Percentiles rank a stretch among this genome's conserved stretches.
These are phyloP conservation scores for Leishmania amazonensis DNA, from an alignment of 208 protist genomes.

Conservation along the genomic window DNA sequence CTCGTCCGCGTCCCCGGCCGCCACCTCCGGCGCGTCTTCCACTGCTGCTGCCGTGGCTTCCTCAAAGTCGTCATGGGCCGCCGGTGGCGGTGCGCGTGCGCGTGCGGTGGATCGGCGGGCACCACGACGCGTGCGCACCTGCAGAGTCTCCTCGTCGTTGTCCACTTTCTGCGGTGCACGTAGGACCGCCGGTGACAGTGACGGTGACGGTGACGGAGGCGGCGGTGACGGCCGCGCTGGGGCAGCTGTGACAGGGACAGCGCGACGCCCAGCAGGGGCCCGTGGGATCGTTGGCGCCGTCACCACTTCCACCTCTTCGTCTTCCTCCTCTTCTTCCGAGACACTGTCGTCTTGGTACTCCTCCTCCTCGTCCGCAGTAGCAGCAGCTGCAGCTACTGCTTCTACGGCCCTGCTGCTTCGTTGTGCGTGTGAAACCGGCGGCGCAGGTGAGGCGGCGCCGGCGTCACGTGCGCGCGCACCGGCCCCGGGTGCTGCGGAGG, in stretches of 20 bases:
- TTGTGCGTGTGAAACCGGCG: background rate
- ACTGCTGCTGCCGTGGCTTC: background rate
- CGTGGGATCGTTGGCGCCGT: background rate
- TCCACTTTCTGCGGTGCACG: constrained; percentile 2
- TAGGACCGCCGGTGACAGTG: background rate
- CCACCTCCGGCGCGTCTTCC: background rate
- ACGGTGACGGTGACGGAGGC: background rate
- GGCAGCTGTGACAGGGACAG: constrained; percentile 2
- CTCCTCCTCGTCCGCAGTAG: background rate
- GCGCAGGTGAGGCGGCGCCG: background rate
- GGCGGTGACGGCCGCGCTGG: background rate
- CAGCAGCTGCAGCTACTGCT: background rate
- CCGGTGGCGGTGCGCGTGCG: constrained; percentile 6
- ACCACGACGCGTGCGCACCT: constrained; percentile 24
- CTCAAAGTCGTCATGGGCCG: background rate
- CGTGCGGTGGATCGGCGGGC: constrained; percentile 17
- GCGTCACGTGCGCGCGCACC: background rate
- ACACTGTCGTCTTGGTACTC: background rate
- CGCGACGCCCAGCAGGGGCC: constrained; percentile 1
- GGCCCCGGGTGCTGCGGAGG: background rate
- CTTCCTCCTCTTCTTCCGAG: background rate
- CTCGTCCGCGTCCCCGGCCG: background rate
- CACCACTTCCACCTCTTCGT: background rate
- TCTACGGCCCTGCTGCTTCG: background rate
- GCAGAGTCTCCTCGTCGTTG: constrained; percentile 10